Evolutionary conservation across 2,329 filamentous ascomycete genomes (phyloP), one percentile per base, ranked within the genome.

Genomic region (Pseudogymnoascus pannorum): DNA sequence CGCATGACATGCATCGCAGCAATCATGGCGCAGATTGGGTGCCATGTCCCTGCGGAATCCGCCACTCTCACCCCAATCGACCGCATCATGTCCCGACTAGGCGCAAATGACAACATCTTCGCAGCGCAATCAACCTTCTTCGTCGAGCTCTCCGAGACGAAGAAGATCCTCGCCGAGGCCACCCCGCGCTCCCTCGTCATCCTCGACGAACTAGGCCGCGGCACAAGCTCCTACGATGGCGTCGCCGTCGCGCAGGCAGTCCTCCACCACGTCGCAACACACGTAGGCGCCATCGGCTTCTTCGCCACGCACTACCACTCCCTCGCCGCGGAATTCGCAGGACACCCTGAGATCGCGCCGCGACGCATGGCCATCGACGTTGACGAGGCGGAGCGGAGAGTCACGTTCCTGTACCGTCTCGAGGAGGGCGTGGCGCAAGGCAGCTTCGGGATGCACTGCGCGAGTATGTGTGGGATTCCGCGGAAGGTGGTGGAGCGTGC

Each of bases 71-170:
- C 93, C 0, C 93, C 94, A 0, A 86, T 96, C 2, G 94, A 99
- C 72, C 90, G 94, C 60, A 97, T 99, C 78, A 99, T 99, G 94
- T 97, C 93, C 8, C 91, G 94, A 51, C 85, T 99, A 0, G 94
- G 94, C 8, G 94, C 94, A 57, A 96, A 97, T 70, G 94, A 99
- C 83, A 97, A 97, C 75, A 99, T 99, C 69, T 97, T 99, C 72
- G 94, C 93, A 1, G 91, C 93, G 0, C 94, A 99, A 74, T 96
- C 91, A 12, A 99, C 94, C 2, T 99, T 99, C 79, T 97, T 99
- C 71, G 93, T 99, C 26, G 94, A 99, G 75, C 79, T 99, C 1
- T 92, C 92, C 0, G 94, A 99, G 74, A 99, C 94, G 0, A 96
- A 97, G 78, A 97, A 97, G 80, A 99, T 99, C 58, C 81, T 99